Evolutionary conservation across 2,329 filamentous ascomycete genomes (phyloP).

Genomic region (Lecanicillium sp.): DNA sequence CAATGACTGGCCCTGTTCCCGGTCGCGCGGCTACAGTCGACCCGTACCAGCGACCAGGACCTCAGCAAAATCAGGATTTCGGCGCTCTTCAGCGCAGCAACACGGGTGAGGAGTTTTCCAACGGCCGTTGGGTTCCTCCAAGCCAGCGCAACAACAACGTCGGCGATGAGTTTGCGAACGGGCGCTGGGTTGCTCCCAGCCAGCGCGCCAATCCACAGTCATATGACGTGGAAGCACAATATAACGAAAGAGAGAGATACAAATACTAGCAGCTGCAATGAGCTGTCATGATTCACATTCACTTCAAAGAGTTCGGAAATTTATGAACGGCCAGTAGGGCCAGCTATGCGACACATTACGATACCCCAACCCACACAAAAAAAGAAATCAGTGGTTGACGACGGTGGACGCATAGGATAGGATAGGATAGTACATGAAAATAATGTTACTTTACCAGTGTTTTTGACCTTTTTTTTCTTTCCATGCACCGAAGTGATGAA

Average conservation of each 20-base stretch:
- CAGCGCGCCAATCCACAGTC: slow-evolving; percentile 26
- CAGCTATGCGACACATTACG: neutral
- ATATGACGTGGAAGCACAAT: slow-evolving; percentile 33
- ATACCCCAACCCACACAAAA: slow-evolving; percentile 1
- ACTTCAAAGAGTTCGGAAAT: neutral
- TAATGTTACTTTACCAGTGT: neutral
- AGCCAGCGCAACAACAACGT: slow-evolving; percentile 5
- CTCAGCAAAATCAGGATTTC: neutral
- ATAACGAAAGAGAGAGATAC: neutral
- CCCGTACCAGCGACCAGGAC: slow-evolving; percentile 12
- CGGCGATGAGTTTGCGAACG: neutral
- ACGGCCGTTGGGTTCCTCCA: neutral
- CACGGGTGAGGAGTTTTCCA: neutral
- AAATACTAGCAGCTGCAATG: neutral
- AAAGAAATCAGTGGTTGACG: neutral
- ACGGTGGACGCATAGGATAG: slow-evolving; percentile 3
- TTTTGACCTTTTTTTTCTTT: neutral
- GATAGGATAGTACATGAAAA: slow-evolving; percentile 7
- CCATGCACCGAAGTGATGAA: neutral
- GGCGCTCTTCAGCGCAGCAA: neutral
- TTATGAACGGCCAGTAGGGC: slow-evolving; percentile 2
- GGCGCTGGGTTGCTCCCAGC: slow-evolving; percentile 16
- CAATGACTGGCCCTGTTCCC: slow-evolving; percentile 39
- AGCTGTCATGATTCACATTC: too few relatives aligned
- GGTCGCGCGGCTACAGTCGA: slow-evolving; percentile 23